Evolutionary conservation across 805 yeast species (phyloP).

Genomic region (Starmerella asiatica): DNA sequence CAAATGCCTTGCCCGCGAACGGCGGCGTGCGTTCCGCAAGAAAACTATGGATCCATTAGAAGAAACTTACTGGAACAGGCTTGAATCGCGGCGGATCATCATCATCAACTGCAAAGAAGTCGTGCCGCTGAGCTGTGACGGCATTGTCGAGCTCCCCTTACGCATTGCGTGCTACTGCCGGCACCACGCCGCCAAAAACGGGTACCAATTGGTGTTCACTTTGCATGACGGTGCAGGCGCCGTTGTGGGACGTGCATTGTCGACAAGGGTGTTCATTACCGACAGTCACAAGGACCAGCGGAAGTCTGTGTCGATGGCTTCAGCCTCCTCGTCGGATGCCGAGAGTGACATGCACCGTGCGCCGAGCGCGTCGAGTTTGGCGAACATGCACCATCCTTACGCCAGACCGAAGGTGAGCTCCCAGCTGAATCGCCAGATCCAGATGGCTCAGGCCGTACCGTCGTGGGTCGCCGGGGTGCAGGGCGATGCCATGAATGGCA

Average conservation of each 20-base stretch:
- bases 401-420: constrained; percentile 2
- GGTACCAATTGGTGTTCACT: constrained; percentile 56
- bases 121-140: constrained; percentile 28
- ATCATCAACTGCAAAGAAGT: constrained; percentile 87
- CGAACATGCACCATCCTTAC: constrained; percentile 4
- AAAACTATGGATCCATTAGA: constrained; percentile 62
- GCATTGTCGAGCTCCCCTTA: constrained; percentile 37
- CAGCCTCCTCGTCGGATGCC: not conserved
- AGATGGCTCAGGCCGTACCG: constrained; percentile 10
- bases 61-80: constrained; percentile 69
- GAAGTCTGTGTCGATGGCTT: not conserved
- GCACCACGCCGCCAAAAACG: constrained; percentile 80
- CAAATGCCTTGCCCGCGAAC: constrained; percentile 83
- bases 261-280: constrained; percentile 77
- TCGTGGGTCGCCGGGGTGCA: constrained; percentile 12
- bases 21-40: constrained; percentile 85
- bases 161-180: constrained; percentile 92
- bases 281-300: constrained; percentile 65
- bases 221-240: constrained; percentile 47
- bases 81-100: constrained; percentile 63
- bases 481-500: not conserved
- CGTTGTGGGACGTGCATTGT: constrained; percentile 56
- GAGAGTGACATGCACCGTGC: not conserved
- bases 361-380: not conserved
- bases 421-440: constrained; percentile 9